Conservation (phyloP, 495 filamentous ascomycete genomes). For the Glutinoglossum americanum region DNA sequence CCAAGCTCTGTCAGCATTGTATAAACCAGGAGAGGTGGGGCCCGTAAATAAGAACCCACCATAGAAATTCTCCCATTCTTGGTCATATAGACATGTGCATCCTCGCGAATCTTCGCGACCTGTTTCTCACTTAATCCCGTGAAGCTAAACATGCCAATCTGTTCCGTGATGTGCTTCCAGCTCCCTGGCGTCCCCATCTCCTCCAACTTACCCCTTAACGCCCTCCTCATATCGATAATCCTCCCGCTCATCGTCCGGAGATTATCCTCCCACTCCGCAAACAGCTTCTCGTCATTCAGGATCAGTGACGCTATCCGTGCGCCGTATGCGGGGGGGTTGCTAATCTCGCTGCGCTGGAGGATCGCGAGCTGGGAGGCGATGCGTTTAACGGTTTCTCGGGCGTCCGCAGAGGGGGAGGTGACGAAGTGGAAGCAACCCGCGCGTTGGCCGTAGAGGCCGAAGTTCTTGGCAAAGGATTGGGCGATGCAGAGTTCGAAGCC, state of each 20-base stretch:
- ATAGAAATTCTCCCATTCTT: slow-evolving; percentile 97
- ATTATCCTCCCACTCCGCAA: slow-evolving; percentile 88
- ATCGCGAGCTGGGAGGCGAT: slow-evolving; percentile 82
- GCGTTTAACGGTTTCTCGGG: slow-evolving; percentile 34
- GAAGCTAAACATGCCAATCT: slow-evolving; percentile 99
- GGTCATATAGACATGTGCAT: slow-evolving; percentile 91
- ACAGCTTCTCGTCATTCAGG: slow-evolving; percentile 64
- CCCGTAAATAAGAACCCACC: slow-evolving; percentile 4
- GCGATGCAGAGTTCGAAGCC: slow-evolving; percentile 93
- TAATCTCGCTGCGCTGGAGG: slow-evolving; percentile 83
- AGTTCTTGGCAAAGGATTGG: slow-evolving; percentile 97
- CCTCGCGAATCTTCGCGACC: slow-evolving; percentile 55
- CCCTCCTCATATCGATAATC: slow-evolving; percentile 73
- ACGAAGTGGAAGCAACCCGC: slow-evolving; percentile 95
- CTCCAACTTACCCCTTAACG: slow-evolving; percentile 55
- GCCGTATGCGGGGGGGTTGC: slow-evolving; percentile 33
- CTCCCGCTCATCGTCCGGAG: slow-evolving; percentile 82
- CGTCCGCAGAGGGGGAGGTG: slow-evolving; percentile 45
- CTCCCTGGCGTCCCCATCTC: slow-evolving; percentile 63
- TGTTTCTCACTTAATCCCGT: slow-evolving; percentile 76
- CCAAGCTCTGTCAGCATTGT: not conserved
- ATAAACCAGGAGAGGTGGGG: not conserved
- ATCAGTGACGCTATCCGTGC: slow-evolving; percentile 66
- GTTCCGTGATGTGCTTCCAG: slow-evolving; percentile 92
- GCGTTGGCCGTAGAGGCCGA: slow-evolving; percentile 91